Evolutionary conservation across 1,284 basidiomycete genomes (phyloP), one percentile per base, ranked within the genome.

Genomic region (Ustilago cynodontis): DNA sequence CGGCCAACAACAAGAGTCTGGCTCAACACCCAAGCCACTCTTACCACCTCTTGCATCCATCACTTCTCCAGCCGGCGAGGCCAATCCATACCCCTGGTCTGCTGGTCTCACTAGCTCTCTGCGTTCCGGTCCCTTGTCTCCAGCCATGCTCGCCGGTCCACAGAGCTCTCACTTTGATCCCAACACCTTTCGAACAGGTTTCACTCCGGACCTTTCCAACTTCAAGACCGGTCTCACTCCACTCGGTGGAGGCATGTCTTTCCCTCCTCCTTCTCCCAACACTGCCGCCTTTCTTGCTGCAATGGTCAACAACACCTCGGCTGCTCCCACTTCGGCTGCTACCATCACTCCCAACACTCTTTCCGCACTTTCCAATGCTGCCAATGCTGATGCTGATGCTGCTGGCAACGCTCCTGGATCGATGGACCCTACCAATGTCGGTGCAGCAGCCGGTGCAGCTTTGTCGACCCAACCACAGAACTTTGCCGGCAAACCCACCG

Each of bases 211-310:
- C 20, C 82, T 86, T 55, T 87, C 86, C 74, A 86, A 86, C 49
- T 82, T 82, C 65, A 77, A 81, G 57, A 83, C 82, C 0, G 71
- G 81, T 55, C 90, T 93, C 65, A 92, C 93, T 75, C 82, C 82
- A 3, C 61, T 82, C 9, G 92, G 75, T 18, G 72, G 72, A n/a
- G 59, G 63, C 26, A 94, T 93, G 86, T 70, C 68, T 8, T 81
- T 77, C 71, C 94, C 94, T 2, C 91, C 93, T 39, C 91, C 94
- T 0, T 93, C 92, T 52, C 95, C 95, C 0, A 93, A 93, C 83
- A 97, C 95, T 10, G 92, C 94, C 5, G 94, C 95, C 13, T 94
- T 98, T 87, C 90, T 98, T 62, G 93, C 95, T 88, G 93, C 95
- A 88, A 94, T 96, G 89, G 93, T 92, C 78, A 92, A 91, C 81